These are phyloP conservation scores for Salix purpurea DNA, from an alignment of 345 rosid genomes.

Conservation along the genomic window DNA sequence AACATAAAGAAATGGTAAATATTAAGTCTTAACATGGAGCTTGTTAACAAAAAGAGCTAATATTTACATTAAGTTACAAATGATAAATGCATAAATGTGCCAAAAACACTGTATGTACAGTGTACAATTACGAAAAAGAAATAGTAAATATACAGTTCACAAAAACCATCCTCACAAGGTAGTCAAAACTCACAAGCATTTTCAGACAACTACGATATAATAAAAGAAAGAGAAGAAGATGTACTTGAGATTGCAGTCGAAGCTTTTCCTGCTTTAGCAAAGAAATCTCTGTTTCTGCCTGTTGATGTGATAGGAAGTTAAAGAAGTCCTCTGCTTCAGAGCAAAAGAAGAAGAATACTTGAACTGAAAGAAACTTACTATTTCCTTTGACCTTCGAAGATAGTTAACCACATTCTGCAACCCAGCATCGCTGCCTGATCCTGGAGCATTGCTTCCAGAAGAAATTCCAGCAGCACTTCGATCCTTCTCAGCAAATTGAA, in stretches of 20 bases:
- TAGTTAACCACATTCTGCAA: slow-evolving; percentile 80
- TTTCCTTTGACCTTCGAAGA: slow-evolving; percentile 81
- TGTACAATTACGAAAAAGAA: too few relatives aligned
- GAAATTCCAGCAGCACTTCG: slow-evolving; percentile 45
- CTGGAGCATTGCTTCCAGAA: slow-evolving; percentile 37
- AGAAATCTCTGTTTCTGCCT: slow-evolving; percentile 94
- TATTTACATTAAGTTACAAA: too few relatives aligned
- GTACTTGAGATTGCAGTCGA: slow-evolving; percentile 82
- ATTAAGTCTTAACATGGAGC: too few relatives aligned
- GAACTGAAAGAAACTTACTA: slow-evolving; percentile 43
- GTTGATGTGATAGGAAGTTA: slow-evolving; percentile 18
- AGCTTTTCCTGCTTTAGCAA: slow-evolving; percentile 84
- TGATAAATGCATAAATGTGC: too few relatives aligned
- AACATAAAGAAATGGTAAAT: too few relatives aligned
- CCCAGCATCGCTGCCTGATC: slow-evolving; percentile 49
- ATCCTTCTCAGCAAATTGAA: slow-evolving; percentile 74
- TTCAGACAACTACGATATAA: too few relatives aligned
- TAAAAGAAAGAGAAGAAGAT: slow-evolving; percentile 12
- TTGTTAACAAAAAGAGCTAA: too few relatives aligned
- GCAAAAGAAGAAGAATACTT: background rate
- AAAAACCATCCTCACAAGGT: too few relatives aligned
- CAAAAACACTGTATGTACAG: too few relatives aligned
- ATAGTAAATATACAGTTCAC: too few relatives aligned
- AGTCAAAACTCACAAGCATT: too few relatives aligned
- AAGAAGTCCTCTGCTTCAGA: slow-evolving; percentile 1